Evolutionary conservation across 495 filamentous ascomycete species (phyloP).

Genomic region (Xylaria cubensis): DNA sequence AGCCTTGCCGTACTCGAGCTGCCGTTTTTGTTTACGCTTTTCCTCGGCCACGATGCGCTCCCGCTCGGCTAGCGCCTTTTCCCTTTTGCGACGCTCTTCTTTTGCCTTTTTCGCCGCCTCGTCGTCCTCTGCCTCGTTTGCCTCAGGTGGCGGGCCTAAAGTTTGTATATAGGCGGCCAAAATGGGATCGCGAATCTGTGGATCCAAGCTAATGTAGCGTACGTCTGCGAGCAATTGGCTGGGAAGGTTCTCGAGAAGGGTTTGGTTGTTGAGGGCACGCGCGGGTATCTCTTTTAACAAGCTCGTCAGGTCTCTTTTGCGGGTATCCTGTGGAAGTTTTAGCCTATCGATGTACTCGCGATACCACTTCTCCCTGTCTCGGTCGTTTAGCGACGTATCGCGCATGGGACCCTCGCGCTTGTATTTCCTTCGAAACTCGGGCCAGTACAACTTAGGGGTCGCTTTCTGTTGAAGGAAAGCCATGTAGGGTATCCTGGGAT

Average conservation of each 20-base stretch:
- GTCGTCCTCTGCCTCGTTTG: conserved; percentile 60
- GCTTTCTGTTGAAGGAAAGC: conserved; percentile 81
- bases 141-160: conserved; percentile 69
- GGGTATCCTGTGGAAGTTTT: conserved; percentile 74
- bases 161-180: conserved; percentile 78
- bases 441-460: conserved; percentile 92
- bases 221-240: conserved; percentile 73
- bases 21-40: conserved; percentile 70
- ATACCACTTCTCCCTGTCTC: conserved; percentile 90
- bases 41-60: conserved; percentile 77
- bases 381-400: conserved; percentile 75
- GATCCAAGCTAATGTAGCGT: conserved; percentile 80
- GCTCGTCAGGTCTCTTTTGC: conserved; percentile 80
- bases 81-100: conserved; percentile 69
- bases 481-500: conserved; percentile 85
- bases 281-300: conserved; percentile 75
- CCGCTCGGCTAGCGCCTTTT: conserved; percentile 77
- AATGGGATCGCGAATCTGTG: conserved; percentile 71
- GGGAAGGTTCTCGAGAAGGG: conserved; percentile 70
- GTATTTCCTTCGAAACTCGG: conserved; percentile 92
- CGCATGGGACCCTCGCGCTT: conserved; percentile 83
- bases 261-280: conserved; percentile 68
- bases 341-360: conserved; percentile 82
- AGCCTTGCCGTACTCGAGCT: conserved; percentile 69
- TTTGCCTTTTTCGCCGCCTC: conserved; percentile 66